Conservation (phyloP, 2,329 filamentous ascomycete species). For the Paecilomyces sp. region DNA sequence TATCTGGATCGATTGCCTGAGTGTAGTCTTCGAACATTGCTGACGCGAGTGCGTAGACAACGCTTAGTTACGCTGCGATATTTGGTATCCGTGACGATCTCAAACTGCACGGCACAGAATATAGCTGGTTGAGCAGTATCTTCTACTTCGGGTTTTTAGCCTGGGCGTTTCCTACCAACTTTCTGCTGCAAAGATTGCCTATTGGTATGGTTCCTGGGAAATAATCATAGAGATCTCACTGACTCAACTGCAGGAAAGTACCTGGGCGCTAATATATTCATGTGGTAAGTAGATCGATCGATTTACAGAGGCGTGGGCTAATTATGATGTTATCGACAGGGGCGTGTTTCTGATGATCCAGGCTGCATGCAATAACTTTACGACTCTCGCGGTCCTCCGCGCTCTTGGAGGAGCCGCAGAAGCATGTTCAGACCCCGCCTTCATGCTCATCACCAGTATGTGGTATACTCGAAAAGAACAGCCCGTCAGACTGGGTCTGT, state of each 20-base stretch:
- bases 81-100: slow-evolving; percentile 57
- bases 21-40: neutral
- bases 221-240: neutral
- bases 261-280: slow-evolving; percentile 51
- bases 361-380: slow-evolving; percentile 49
- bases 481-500: slow-evolving; percentile 52
- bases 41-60: slow-evolving; percentile 35
- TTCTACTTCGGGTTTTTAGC: slow-evolving; percentile 52
- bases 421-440: slow-evolving; percentile 51
- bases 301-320: too few species aligned
- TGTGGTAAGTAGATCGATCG: slow-evolving; percentile 33
- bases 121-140: slow-evolving; percentile 49
- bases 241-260: slow-evolving; percentile 37
- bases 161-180: slow-evolving; percentile 50
- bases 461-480: slow-evolving; percentile 60
- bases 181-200: slow-evolving; percentile 45
- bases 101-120: slow-evolving; percentile 49
- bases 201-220: slow-evolving; percentile 30
- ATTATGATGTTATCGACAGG: slow-evolving; percentile 14
- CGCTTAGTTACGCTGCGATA: slow-evolving; percentile 56
- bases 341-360: slow-evolving; percentile 46
- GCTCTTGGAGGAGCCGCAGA: slow-evolving; percentile 52
- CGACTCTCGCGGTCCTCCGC: slow-evolving; percentile 49
- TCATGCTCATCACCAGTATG: slow-evolving; percentile 60
- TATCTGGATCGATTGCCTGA: neutral